Evolutionary conservation across 1,139 yeast species (phyloP).

Genomic region (Kodamaea suecica): DNA sequence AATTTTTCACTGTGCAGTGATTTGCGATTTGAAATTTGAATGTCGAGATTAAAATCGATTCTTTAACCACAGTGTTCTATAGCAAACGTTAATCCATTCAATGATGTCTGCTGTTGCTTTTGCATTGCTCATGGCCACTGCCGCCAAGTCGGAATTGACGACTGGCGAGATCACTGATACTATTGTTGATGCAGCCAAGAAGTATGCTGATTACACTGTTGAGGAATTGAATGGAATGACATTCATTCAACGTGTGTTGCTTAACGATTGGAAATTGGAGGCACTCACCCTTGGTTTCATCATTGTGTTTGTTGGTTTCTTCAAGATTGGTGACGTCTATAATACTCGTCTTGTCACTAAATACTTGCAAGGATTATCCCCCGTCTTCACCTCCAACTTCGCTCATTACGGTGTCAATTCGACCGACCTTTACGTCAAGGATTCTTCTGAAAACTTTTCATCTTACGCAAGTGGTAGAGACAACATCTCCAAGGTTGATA

Average conservation of each 20-base stretch:
- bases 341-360: slow-evolving; percentile 56
- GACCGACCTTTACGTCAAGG: slow-evolving; percentile 54
- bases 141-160: neutral
- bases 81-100: too few relatives aligned
- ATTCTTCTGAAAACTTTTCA: slow-evolving; percentile 66
- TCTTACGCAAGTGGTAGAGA: slow-evolving; percentile 88
- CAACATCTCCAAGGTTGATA: slow-evolving; percentile 61
- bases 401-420: slow-evolving; percentile 73
- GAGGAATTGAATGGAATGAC: slow-evolving; percentile 54
- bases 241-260: slow-evolving; percentile 46
- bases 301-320: slow-evolving; percentile 41
- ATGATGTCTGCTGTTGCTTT: neutral
- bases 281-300: slow-evolving; percentile 51
- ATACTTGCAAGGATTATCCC: slow-evolving; percentile 46
- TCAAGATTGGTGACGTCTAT: slow-evolving; percentile 54
- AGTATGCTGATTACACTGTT: slow-evolving; percentile 38
- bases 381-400: slow-evolving; percentile 60
- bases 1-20: neutral
- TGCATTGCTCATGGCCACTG: neutral
- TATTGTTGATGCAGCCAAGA: slow-evolving; percentile 11
- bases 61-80: neutral
- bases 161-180: neutral
- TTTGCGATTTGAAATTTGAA: neutral
- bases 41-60: neutral
- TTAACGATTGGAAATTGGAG: slow-evolving; percentile 79